Evolutionary conservation across 176 grass and related monocot genomes (phyloP), one percentile per base, ranked within the genome.

Genomic region (Oryza nivara): DNA sequence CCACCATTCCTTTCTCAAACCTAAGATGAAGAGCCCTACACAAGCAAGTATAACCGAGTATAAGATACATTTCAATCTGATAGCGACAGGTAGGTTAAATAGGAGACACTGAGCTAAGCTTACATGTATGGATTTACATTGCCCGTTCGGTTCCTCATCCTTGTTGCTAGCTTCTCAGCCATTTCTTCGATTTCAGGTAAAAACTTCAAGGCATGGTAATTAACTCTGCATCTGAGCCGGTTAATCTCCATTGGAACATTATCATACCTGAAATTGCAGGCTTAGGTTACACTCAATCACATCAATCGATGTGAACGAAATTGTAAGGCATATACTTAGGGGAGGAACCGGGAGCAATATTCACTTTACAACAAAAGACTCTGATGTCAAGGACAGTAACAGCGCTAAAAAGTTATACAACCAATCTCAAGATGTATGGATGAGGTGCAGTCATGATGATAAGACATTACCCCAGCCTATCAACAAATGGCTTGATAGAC

Each of bases 1-100:
- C 93, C 78, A 95, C 96, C 96, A 96, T 99, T 85, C 96, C 96
- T 87, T 99, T 99, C 86, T 99, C 96, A 79, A 96, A 99, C 80
- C 96, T 87, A 82, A 99, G 84, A 89, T 99, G 96, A 91, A 98
- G 93, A 78, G 96, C 96, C 93, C 96, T 98, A 68, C 65, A 54
- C 73, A 89, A 48, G 72, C 83, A 87, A 73, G 40, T 70, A 60
- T 48, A 56, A 54, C 69, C 2, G 34, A 80, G 54, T 4, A 44
- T 78, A 58, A 77, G 86, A 73, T 22, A 73, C 14, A 67, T 58
- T 86, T 70, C 40, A 70, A 65, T 58, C 40, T 76, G 40, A 74
- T 25, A 73, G 67, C 47, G 75, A 17, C 30, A 75, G 6, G 83
- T 20, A 49, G 11, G 12, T 26, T 80, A 17, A 56, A 83, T 30